Base-by-base conservation (phyloP, 352 stramenopile genomes). In the Blastocystis sp. region DNA sequence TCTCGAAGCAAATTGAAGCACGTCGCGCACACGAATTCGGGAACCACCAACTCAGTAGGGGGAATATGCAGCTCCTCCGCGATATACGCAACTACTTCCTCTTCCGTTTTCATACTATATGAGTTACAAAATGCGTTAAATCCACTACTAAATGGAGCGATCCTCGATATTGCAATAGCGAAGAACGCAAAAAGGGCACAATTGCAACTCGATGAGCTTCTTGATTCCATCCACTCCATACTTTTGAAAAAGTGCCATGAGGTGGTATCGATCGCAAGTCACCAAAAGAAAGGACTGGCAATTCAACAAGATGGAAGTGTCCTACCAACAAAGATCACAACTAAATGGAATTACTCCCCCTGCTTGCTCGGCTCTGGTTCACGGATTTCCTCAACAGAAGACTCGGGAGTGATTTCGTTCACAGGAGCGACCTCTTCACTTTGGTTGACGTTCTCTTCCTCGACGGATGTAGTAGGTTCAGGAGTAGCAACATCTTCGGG, bases 1-100 rank as follows among this genome's bases (percentile, higher is more conserved):
- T 85, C 74, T 45, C 55, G n/a, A 16, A 85, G 29, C 24, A 85
- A 59, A 69, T 85, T 50, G 74, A 85, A 85, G 41, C 74, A 85
- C 19, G 74, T 69, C 26, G n/a, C 51, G 45, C 74, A 85, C 13
- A 85, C 66, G 13, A 55, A 67, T 0, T 85, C 37, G 13, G 74
- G 51, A 50, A 85, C n/a, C 9, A 69, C 60, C 1, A 85, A 26
- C 41, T 85, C 74, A 3, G 51, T 70, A 33, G 60, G 21, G 13
- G 50, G 21, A 21, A 85, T 31, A 41, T 59, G 50, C 39, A 85
- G 16, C 24, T 69, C 31, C n/a, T 33, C 31, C 31, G 50, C 74
- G 70, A 85, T 85, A 24, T 50, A 85, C 21, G 45, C 74, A 21
- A 85, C 24, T 12, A 51, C 60, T 24, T 85, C 51, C 31, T 69